Conservation (phyloP, 2,329 filamentous ascomycete genomes). For the Colletotrichum sp. region DNA sequence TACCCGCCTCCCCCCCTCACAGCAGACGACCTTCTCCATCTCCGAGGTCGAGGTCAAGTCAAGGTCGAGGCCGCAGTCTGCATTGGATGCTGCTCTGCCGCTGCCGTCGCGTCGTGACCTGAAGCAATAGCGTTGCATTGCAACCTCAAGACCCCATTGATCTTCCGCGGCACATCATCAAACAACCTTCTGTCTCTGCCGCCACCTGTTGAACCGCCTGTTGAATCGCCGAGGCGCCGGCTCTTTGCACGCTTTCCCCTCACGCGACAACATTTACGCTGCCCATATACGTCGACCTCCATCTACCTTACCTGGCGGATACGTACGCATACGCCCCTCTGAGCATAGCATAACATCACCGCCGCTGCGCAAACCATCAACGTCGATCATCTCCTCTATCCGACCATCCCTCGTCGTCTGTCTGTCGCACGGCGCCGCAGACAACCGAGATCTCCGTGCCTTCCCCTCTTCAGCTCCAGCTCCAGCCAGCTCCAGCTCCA, state of each 20-base stretch:
- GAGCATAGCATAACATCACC: neutral
- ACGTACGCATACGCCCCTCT: neutral
- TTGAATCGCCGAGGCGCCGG: conserved; percentile 17
- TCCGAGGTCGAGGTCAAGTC: conserved; percentile 3
- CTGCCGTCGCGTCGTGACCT: neutral
- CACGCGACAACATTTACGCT: conserved; percentile 5
- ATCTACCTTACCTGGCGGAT: neutral
- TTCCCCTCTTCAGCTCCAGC: conserved; percentile 7
- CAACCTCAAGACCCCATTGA: neutral
- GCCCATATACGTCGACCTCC: neutral
- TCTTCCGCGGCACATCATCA: conserved; percentile 18
- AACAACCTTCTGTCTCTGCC: neutral
- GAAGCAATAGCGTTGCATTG: neutral
- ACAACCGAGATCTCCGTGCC: conserved; percentile 13
- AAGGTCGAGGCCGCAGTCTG: neutral
- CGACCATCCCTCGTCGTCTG: neutral
- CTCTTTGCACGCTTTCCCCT: conserved; percentile 1
- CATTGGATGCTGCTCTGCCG: neutral
- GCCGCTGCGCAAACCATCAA: neutral
- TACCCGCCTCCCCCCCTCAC: neutral
- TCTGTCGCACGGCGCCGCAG: conserved; percentile 16
- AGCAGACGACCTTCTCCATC: conserved; percentile 21
- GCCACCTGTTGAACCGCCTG: neutral
- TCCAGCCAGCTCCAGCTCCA: neutral
- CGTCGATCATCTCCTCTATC: conserved; percentile 4